phyloP scores from a whole-genome alignment of 2,329 filamentous ascomycete species.

The Pyrenophora teres region DNA sequence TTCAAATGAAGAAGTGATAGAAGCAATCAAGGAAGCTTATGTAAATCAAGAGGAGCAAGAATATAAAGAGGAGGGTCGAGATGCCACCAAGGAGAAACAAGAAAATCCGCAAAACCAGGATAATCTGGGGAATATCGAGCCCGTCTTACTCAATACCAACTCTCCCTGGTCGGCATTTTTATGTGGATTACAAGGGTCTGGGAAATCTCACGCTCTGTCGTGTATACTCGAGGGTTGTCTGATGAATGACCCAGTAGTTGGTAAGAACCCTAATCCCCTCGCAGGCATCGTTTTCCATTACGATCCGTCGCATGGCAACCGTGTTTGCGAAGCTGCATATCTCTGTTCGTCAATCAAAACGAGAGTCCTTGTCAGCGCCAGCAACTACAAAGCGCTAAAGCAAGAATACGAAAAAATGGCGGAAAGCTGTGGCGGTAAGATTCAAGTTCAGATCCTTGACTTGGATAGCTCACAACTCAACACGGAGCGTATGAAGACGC shows the following conservation, averaged over 20 bases:
- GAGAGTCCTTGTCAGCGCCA: constrained; percentile 21
- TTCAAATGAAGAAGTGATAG: no score
- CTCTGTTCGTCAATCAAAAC: constrained; percentile 7
- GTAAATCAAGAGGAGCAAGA: no score
- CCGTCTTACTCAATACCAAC: constrained; percentile 57
- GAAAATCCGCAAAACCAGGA: no score
- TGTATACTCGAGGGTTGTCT: constrained; percentile 64
- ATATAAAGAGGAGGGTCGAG: background rate
- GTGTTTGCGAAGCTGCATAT: background rate
- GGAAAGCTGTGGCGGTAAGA: background rate
- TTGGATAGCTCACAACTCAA: constrained; percentile 15
- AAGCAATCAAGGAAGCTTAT: no score
- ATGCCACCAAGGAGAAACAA: no score
- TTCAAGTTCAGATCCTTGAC: constrained; percentile 15
- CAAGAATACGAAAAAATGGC: constrained; percentile 15
- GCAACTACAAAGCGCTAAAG: background rate
- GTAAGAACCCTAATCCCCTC: constrained; percentile 14
- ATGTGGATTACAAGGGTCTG: constrained; percentile 64
- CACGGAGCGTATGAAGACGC: constrained; percentile 19
- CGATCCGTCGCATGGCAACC: background rate
- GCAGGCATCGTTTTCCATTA: background rate
- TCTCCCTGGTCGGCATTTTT: constrained; percentile 63
- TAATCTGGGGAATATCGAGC: no score
- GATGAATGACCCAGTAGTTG: constrained; percentile 34
- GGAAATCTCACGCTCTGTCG: constrained; percentile 64